phyloP scores from a whole-genome alignment of 306 rosid species.

The Betula pendula region DNA sequence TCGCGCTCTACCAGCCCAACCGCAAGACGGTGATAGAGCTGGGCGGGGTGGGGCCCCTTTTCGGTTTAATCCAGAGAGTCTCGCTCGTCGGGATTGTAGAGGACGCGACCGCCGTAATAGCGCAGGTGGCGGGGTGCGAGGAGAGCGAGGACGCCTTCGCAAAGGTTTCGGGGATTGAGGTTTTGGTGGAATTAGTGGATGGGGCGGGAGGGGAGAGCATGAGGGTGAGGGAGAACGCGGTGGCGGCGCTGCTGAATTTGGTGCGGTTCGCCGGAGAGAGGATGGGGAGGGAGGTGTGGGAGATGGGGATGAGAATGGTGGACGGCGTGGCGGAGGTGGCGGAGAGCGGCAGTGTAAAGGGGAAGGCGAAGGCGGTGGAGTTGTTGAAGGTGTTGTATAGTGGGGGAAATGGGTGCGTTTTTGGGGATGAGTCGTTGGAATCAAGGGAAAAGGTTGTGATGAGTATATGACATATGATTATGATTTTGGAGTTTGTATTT shows the following conservation, averaged over 20 bases:
- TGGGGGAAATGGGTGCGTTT: slow-evolving; percentile 20
- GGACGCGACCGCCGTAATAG: slow-evolving; percentile 87
- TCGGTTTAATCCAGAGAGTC: slow-evolving; percentile 50
- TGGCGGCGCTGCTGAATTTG: slow-evolving; percentile 70
- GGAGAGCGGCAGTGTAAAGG: slow-evolving; percentile 52
- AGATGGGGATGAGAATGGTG: slow-evolving; percentile 43
- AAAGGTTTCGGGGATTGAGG: slow-evolving; percentile 51
- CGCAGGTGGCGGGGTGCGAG: slow-evolving; percentile 91
- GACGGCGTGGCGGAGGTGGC: slow-evolving; percentile 64
- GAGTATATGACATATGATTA: background rate
- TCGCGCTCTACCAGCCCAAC: slow-evolving; percentile 68
- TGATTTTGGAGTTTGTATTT: background rate
- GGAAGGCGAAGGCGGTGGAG: slow-evolving; percentile 57
- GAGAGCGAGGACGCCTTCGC: slow-evolving; percentile 72
- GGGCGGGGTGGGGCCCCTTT: slow-evolving; percentile 64
- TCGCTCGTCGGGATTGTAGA: slow-evolving; percentile 72
- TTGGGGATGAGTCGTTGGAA: slow-evolving; percentile 47
- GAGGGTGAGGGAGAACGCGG: slow-evolving; percentile 79
- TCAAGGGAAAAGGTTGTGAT: background rate
- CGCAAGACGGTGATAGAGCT: slow-evolving; percentile 55
- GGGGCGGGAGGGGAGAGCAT: slow-evolving; percentile 53
- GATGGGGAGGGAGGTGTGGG: slow-evolving; percentile 52
- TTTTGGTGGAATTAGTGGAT: slow-evolving; percentile 66
- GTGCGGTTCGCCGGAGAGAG: slow-evolving; percentile 56
- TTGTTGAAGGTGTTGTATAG: slow-evolving; percentile 50